These are phyloP conservation scores for Rubia peregrina DNA, from an alignment of 305 asterid species.

Conservation along the genomic window DNA sequence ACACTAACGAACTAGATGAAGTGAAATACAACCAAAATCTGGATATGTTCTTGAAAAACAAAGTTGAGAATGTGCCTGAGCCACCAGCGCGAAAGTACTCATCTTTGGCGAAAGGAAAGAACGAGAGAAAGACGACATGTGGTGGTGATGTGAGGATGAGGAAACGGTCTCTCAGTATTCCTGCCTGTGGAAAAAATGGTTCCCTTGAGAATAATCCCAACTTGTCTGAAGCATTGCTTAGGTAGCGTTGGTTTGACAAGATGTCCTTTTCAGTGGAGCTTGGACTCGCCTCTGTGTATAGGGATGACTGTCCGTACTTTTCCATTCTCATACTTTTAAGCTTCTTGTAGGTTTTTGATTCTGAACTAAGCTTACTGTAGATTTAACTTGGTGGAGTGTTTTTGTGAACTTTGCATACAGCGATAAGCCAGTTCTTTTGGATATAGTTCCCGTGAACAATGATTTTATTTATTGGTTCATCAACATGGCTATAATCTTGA, in stretches of 20 bases:
- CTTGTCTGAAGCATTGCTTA: constrained; percentile 13
- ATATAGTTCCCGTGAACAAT: too few relatives aligned
- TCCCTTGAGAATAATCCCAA: constrained; percentile 18
- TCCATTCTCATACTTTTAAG: not conserved
- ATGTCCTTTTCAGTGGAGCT: not conserved
- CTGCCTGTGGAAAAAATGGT: constrained; percentile 24
- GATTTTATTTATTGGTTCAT: not conserved
- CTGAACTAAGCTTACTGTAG: not conserved
- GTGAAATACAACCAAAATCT: constrained; percentile 27
- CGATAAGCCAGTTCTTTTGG: not conserved
- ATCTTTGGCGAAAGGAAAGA: constrained; percentile 23
- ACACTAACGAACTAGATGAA: constrained; percentile 20
- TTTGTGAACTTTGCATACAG: too few relatives aligned
- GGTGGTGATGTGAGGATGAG: constrained; percentile 26
- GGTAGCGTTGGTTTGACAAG: constrained; percentile 5
- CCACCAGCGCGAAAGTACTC: constrained; percentile 17
- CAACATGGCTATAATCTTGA: too few relatives aligned
- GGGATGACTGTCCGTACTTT: not conserved
- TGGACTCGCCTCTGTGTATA: not conserved
- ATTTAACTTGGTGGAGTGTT: not conserved
- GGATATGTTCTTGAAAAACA: constrained; percentile 21
- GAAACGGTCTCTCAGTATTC: constrained; percentile 36
- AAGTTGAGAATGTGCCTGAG: constrained; percentile 18
- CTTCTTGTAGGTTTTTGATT: not conserved
- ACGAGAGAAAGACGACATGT: constrained; percentile 27